Base-by-base conservation (phyloP, 2,329 filamentous ascomycete genomes). In the Mycogone perniciosa region DNA sequence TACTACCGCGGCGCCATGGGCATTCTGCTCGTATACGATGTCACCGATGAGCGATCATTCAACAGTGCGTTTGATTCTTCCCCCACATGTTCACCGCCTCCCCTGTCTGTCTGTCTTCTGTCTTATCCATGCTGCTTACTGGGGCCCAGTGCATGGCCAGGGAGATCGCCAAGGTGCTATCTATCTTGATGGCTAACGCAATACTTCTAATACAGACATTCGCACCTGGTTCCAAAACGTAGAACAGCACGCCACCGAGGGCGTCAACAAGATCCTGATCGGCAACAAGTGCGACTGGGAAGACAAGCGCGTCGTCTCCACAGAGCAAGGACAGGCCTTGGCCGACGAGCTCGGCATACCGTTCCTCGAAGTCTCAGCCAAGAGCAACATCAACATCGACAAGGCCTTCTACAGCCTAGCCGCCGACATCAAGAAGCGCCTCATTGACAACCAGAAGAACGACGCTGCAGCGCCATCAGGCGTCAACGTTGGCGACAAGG, bases 261-360 rank as follows among this genome's bases (percentile, higher is more conserved):
- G 93, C 64, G 93, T 99, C 67, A 96, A 97, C 83, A 99, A 97
- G 80, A 97, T 99, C 67, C 82, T 99, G 59, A 96, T 99, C 61
- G 93, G 93, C 69, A 99, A 99, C 81, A 99, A 99, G 76, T 99
- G 93, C 75, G 93, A 99, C 73, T 97, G 93, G 93, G 93, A 97
- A 73, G 93, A 99, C 75, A 97, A 97, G 80, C 86, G 93, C 60
- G 90, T 88, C 50, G 88, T 99, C 39, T 90, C 89, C 45, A 95
- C 88, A 54, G 91, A 96, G 70, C 86, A 90, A 66, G 93, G 93
- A 62, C 91, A 99, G 71, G 85, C 86, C 59, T 82, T 99, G 51
- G 93, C 93, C 53, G 88, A 96, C 72, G 93, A 97, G 73, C 85
- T 99, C 54, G 90, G 91, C 65, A 95, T 99, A 59, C 92, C 93